Evolutionary conservation across 345 rosid species (phyloP), one percentile per base, ranked within the genome.

Genomic region (Gossypium australe): DNA sequence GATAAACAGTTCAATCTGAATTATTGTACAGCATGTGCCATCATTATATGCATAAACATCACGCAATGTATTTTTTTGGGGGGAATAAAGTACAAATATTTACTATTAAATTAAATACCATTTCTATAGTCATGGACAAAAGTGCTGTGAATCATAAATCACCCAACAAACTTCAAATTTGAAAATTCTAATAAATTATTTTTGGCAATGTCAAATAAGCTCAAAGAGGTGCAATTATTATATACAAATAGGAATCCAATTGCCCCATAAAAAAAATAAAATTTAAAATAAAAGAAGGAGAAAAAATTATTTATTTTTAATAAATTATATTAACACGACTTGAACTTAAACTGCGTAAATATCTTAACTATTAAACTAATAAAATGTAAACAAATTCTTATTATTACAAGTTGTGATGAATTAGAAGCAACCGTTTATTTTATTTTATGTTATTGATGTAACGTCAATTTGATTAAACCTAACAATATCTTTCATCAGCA

Each of bases 301-400:
- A 29, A 4, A 29, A 29, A 29, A 29, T 29, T 0, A 29, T 3
- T 29, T 29, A 29, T 5, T 34, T 34, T 34, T 4, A 4, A 5
- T 34, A 0, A 34, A 34, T 34, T 34, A 4, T 0, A 0, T 3
- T 29, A 29, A 29, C 6, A 0, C 38, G 38, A 5, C 0, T 34
- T 5, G 1, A 34, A 14, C 55, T 4, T 4, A 34, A 34, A 34
- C 7, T 0, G 4, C 1, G 1, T 5, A 0, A 34, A 34, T 5
- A 34, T 0, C 0, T 1, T 1, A 34, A 34, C 0, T 5, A 5
- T 1, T 0, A 0, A 34, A 5, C 0, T 1, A 4, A 34, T 0
- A 14, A 51, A 51, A 13, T 17, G 11, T 0, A 51, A 51, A 14
- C 9, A 16, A 5, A 1, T 52, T 34, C 0, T 55, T 4, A 67